Percentiles rank a stretch among this genome's conserved stretches.
These are phyloP conservation scores for Hericium alpestre DNA, from an alignment of 768 basidiomycete species.

Conservation along the genomic window DNA sequence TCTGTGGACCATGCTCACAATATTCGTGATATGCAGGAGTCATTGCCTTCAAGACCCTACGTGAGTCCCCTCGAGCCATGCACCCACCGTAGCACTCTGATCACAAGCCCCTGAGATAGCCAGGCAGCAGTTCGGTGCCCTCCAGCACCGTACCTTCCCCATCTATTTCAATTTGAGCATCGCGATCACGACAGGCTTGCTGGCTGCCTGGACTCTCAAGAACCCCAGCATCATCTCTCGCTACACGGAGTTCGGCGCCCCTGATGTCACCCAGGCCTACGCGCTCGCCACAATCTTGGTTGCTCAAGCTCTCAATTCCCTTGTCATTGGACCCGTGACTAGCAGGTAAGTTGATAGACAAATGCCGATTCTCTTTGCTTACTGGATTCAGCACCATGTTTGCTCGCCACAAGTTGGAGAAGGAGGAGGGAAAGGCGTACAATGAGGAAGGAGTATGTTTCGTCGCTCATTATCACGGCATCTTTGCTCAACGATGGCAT, in stretches of 20 bases:
- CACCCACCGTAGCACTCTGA: background rate
- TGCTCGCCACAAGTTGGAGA: slow-evolving; percentile 60
- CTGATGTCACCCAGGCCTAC: slow-evolving; percentile 60
- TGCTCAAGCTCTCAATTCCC: slow-evolving; percentile 50
- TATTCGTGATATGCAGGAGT: slow-evolving; percentile 31
- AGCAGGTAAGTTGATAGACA: slow-evolving; percentile 44
- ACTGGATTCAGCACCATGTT: slow-evolving; percentile 52
- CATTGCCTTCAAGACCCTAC: slow-evolving; percentile 49
- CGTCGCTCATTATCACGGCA: slow-evolving; percentile 4
- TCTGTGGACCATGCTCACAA: background rate
- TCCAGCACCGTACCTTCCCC: slow-evolving; percentile 70
- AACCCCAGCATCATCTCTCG: slow-evolving; percentile 47
- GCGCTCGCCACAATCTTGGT: slow-evolving; percentile 35
- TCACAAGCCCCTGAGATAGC: slow-evolving; percentile 27
- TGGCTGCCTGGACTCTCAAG: slow-evolving; percentile 46
- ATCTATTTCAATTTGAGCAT: slow-evolving; percentile 61
- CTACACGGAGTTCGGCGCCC: slow-evolving; percentile 33
- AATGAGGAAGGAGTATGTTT: slow-evolving; percentile 50
- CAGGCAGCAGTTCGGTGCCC: slow-evolving; percentile 58
- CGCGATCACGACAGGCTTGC: slow-evolving; percentile 39
- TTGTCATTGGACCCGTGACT: slow-evolving; percentile 63
- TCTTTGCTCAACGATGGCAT: slow-evolving; percentile 5
- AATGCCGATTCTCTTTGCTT: background rate
- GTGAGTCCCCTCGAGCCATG: slow-evolving; percentile 26
- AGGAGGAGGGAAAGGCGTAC: slow-evolving; percentile 58